phyloP scores from a whole-genome alignment of 257 asterid species.

The Dorcoceras hygrometricum region DNA sequence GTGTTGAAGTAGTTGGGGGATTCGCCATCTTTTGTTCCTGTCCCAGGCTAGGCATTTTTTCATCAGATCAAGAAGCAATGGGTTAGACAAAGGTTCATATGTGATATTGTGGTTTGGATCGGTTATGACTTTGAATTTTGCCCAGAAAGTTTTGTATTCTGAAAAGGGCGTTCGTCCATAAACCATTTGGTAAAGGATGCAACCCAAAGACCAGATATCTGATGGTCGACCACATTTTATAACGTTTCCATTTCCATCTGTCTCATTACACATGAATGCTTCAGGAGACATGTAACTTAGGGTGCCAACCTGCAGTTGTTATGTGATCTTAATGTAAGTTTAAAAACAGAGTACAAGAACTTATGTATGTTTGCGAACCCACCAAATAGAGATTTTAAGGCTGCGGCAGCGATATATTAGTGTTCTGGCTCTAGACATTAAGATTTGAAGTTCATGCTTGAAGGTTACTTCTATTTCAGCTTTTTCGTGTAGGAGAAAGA shows the following conservation, averaged over 20 bases:
- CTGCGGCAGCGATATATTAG: too few species aligned
- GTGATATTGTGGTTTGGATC: conserved; percentile 71
- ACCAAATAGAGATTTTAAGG: too few species aligned
- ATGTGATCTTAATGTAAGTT: conserved; percentile 21
- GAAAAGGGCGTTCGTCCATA: conserved; percentile 94
- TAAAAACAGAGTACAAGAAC: background rate
- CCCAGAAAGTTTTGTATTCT: conserved; percentile 93
- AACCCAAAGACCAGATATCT: conserved; percentile 98
- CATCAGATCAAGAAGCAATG: conserved; percentile 93
- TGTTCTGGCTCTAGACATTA: background rate
- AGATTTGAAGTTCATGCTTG: background rate
- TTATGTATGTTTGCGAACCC: background rate
- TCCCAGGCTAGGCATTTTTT: conserved; percentile 97
- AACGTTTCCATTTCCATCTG: conserved; percentile 77
- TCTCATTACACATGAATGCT: conserved; percentile 96
- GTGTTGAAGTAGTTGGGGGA: conserved; percentile 86
- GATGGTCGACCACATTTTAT: conserved; percentile 97
- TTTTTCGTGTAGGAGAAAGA: background rate
- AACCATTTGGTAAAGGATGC: conserved; percentile 98
- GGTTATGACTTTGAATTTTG: conserved; percentile 94
- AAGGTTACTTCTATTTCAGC: background rate
- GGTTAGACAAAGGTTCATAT: conserved; percentile 77
- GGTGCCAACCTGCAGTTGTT: conserved; percentile 76
- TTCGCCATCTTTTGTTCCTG: conserved; percentile 77
- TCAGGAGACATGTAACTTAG: conserved; percentile 99